Evolutionary conservation across 345 rosid genomes (phyloP), one percentile per base, ranked within the genome.

Genomic region (Gossypium herbaceum): DNA sequence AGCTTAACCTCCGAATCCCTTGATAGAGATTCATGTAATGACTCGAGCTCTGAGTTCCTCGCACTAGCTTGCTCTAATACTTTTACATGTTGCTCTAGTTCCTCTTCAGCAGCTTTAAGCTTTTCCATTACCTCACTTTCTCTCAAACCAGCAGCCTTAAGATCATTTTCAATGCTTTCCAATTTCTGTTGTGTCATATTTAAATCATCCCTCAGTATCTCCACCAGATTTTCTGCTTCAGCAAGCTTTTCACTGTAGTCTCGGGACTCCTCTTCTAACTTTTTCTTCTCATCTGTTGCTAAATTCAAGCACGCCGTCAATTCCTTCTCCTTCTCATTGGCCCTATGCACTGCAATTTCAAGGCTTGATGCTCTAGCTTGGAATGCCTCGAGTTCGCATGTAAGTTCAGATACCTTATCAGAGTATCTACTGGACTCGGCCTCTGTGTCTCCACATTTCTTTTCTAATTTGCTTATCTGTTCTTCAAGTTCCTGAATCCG

Each of bases 401-500:
- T 82, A 75, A 96, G 85, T 77, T 92, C 93, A 70, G 87, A 83
- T 52, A 78, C 85, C 84, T 86, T 85, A 62, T 81, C 79, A 2
- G 84, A 74, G 81, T 87, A 59, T 73, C 81, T 83, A 73, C 84
- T 82, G 48, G 92, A 84, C 56, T 88, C 90, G 34, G 85, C 88
- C 81, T 93, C 99, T 34, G 91, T 80, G 48, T 86, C 91, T 10
- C 65, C 85, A 43, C 78, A 82, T 82, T 89, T 93, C 85, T 84
- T 96, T 81, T 93, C 93, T 57, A 93, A 75, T 48, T 82, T 56
- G 75, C 84, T 78, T 65, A 88, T 72, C 81, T 91, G 97, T 79
- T 92, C 97, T 79, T 91, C 97, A 73, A 92, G 97, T 79, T 96
- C 98, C 81, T 91, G 95, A 76, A 89, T 96, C 82, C 93, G 88